Conservation (phyloP, 2,329 filamentous ascomycete species). For the Fusarium camptoceras region DNA sequence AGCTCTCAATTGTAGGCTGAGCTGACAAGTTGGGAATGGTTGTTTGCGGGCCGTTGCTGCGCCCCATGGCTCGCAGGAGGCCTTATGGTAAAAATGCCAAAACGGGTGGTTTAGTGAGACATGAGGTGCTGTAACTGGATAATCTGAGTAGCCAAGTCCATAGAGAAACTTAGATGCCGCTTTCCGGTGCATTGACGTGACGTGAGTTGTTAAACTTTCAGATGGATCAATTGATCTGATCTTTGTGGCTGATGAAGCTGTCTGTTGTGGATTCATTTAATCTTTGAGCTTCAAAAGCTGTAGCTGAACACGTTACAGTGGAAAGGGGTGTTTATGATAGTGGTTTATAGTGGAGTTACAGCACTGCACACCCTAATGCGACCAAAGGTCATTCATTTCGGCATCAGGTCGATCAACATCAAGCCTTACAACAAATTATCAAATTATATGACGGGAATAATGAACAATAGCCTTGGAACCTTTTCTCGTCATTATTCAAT, state of each 20-base stretch:
- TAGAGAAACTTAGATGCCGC: conserved; percentile 9
- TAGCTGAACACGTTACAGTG: background rate
- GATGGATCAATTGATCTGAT: conserved; percentile 3
- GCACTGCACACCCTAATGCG: background rate
- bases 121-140: conserved; percentile 20
- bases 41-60: conserved; percentile 25
- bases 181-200: conserved; percentile 14
- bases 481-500: background rate
- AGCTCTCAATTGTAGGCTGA: conserved; percentile 10
- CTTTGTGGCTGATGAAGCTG: background rate
- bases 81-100: conserved; percentile 19
- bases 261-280: background rate
- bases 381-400: background rate
- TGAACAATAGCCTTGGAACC: fast-evolving
- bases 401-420: background rate
- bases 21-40: conserved; percentile 1
- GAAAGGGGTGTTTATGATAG: background rate
- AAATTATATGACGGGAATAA: background rate
- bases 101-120: conserved; percentile 20
- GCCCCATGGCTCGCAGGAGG: conserved; percentile 36
- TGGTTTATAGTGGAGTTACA: background rate
- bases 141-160: conserved; percentile 6
- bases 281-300: background rate
- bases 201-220: background rate
- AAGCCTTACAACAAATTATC: background rate